Percentiles rank a stretch among this genome's conserved stretches.
phyloP scores from a whole-genome alignment of 129 eudicot genomes.

The Chrysanthemum lavandulifolium region DNA sequence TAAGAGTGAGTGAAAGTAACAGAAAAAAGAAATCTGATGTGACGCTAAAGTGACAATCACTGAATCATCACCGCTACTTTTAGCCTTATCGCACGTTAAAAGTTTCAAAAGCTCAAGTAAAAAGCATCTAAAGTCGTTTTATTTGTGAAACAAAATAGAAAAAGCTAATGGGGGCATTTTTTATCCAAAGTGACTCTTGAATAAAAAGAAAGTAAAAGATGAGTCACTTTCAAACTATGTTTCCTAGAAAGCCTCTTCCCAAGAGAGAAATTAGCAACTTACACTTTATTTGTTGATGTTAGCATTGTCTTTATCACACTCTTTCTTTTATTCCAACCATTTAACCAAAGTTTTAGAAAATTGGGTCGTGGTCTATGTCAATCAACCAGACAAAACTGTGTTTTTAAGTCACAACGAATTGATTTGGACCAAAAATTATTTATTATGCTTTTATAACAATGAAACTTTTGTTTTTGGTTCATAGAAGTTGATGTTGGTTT shows the following conservation, averaged over 20 bases:
- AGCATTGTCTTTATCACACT: constrained; percentile 20
- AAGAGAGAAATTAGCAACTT: constrained; percentile 27
- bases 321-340: constrained; percentile 29
- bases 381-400: constrained; percentile 17
- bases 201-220: constrained; percentile 30
- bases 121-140: constrained; percentile 7
- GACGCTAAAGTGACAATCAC: no score
- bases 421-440: no score
- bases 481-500: no score
- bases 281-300: constrained; percentile 32
- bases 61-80: no score
- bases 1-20: no score
- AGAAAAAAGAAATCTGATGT: no score
- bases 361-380: constrained; percentile 29
- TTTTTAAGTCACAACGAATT: not conserved
- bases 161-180: constrained; percentile 7
- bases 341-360: constrained; percentile 19
- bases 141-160: not conserved
- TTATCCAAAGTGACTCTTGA: constrained; percentile 19
- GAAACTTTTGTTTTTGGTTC: not conserved
- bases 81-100: not conserved
- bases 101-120: constrained; percentile 6
- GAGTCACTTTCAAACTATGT: constrained; percentile 29
- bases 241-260: constrained; percentile 36
- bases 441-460: not conserved